A percentile compares a stretch with the other conserved stretches of the same genome.
Evolutionary conservation across 169 alveolate genomes (phyloP).

Genomic region (Cryptosporidium ubiquitum): DNA sequence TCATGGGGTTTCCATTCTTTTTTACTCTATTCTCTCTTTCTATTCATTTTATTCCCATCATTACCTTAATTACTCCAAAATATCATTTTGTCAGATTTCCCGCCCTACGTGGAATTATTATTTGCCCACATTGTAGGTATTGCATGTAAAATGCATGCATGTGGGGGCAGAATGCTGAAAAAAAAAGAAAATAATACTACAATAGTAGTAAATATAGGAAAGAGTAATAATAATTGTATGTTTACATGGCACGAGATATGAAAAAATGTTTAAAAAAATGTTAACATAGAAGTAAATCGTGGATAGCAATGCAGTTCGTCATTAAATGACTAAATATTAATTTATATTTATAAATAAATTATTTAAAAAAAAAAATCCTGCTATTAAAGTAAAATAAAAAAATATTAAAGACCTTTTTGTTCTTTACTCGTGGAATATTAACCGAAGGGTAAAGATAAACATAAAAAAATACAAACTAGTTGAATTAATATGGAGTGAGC

Average conservation of each 20-base stretch:
- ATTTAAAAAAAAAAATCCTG: neutral
- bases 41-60: no score
- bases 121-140: constrained; percentile 39
- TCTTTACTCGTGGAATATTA: neutral
- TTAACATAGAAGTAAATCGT: constrained; percentile 53
- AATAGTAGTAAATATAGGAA: constrained; percentile 29
- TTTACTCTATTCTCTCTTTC: neutral
- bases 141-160: constrained; percentile 52
- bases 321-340: constrained; percentile 34
- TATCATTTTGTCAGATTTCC: constrained; percentile 3
- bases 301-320: constrained; percentile 58
- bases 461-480: neutral
- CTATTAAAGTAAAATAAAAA: neutral
- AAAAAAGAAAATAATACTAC: constrained; percentile 11
- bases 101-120: constrained; percentile 51
- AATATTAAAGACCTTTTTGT: neutral
- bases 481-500: constrained; percentile 7
- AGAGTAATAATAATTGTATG: constrained; percentile 26
- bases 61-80: neutral
- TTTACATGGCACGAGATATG: constrained; percentile 66
- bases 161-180: constrained; percentile 12
- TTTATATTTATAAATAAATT: constrained; percentile 1
- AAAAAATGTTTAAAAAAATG: constrained; percentile 39
- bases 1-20: neutral
- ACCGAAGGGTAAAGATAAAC: neutral